A percentile compares a stretch with the other conserved stretches of the same genome.
Conservation (phyloP, 1,284 basidiomycete genomes). For the Trametes versicolor region DNA sequence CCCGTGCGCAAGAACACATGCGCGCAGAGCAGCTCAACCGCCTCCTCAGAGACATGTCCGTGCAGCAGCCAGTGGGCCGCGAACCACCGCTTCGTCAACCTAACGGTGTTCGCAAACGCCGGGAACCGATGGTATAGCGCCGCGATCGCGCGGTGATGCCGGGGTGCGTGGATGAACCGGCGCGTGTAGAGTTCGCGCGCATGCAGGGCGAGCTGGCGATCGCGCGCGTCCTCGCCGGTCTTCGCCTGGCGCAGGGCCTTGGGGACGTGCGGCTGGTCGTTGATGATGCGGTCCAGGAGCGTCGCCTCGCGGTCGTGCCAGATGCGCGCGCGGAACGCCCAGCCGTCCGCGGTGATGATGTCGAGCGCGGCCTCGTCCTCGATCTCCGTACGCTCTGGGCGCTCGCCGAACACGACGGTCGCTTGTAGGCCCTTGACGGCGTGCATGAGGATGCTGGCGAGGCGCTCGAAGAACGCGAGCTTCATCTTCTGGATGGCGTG, state of each 20-base stretch:
- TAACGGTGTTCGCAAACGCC: conserved; percentile 85
- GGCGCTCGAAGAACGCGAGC: conserved; percentile 88
- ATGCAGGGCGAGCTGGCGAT: conserved; percentile 65
- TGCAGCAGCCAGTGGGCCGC: conserved; percentile 88
- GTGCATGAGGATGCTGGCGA: conserved; percentile 72
- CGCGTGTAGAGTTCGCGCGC: conserved; percentile 74
- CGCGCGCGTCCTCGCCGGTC: conserved; percentile 50
- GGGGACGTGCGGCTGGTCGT: conserved; percentile 51
- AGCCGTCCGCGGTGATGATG: conserved; percentile 84
- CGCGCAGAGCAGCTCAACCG: conserved; percentile 88
- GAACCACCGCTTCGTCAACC: conserved; percentile 94
- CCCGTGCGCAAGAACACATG: conserved; percentile 61
- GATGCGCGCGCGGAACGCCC: conserved; percentile 87
- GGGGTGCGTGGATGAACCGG: conserved; percentile 81
- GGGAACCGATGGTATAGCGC: conserved; percentile 84
- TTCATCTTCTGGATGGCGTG: conserved; percentile 95
- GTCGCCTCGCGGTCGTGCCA: conserved; percentile 90
- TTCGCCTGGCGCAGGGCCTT: conserved; percentile 50
- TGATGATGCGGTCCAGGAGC: conserved; percentile 79
- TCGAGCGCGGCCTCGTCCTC: conserved; percentile 82
- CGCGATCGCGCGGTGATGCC: conserved; percentile 88
- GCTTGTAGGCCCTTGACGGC: conserved; percentile 62
- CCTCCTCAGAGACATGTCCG: conserved; percentile 77
- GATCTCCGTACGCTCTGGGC: conserved; percentile 60
- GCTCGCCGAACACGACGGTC: conserved; percentile 65